Conservation (phyloP, 2,329 filamentous ascomycete genomes). For the Colletotrichum navitas region DNA sequence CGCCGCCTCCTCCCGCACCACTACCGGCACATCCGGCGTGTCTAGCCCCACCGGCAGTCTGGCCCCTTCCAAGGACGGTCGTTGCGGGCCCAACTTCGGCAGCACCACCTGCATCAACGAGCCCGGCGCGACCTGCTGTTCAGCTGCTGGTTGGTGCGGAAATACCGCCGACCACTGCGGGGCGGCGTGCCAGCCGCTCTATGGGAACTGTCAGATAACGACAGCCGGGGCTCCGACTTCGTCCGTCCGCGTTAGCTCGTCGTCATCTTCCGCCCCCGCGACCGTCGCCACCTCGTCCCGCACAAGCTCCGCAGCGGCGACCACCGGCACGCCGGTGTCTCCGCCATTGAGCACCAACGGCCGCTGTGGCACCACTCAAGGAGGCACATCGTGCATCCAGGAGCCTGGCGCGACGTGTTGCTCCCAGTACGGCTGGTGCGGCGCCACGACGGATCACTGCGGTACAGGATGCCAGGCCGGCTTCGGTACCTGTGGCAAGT, state of each 20-base stretch:
- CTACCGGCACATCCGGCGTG: slow-evolving; percentile 18
- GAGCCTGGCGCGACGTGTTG: slow-evolving; percentile 42
- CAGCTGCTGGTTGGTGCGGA: slow-evolving; percentile 53
- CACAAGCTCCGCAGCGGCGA: slow-evolving; percentile 10
- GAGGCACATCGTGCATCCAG: slow-evolving; percentile 44
- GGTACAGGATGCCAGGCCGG: slow-evolving; percentile 36
- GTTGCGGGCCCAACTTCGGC: slow-evolving; percentile 47
- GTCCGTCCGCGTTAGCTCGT: no score
- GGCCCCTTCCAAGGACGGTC: slow-evolving; percentile 44
- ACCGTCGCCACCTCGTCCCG: neutral
- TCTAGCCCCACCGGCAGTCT: slow-evolving; percentile 38
- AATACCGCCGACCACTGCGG: slow-evolving; percentile 55
- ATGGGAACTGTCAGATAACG: slow-evolving; percentile 44
- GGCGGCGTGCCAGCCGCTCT: slow-evolving; percentile 53
- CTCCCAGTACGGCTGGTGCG: slow-evolving; percentile 44
- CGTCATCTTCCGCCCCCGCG: slow-evolving; percentile 11
- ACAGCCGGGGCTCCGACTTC: neutral
- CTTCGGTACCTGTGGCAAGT: slow-evolving; percentile 34
- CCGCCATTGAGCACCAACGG: slow-evolving; percentile 43
- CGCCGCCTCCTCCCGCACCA: neutral
- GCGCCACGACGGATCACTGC: slow-evolving; percentile 44
- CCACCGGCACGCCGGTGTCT: slow-evolving; percentile 16
- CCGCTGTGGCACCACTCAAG: slow-evolving; percentile 45
- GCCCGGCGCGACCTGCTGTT: slow-evolving; percentile 47
- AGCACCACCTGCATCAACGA: slow-evolving; percentile 45